Base-by-base conservation (phyloP, 345 rosid genomes). In the Cardiospermum halicacabum region DNA sequence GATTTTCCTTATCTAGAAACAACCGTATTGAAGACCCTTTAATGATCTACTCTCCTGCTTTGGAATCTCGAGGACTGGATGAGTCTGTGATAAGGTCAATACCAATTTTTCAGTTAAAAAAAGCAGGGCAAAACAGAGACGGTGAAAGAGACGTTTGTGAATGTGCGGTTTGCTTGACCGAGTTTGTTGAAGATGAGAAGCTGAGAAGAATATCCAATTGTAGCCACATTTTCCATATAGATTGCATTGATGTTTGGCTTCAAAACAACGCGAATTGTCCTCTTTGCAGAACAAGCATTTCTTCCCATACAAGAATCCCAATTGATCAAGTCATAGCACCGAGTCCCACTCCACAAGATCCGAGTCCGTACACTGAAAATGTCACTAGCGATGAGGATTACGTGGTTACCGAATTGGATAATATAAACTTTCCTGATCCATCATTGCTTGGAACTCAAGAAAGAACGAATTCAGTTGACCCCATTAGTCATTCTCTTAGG, bases 221-320 rank as follows among this genome's bases (percentile, higher is more conserved):
- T 36, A 47, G 69, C 74, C 98, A 93, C 72, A 81, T 88, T 43
- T 93, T 93, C 48, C 98, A 93, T 60, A 86, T 93, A 1, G 97
- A 93, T 59, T 93, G 96, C 78, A 88, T 93, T 53, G 98, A 90
- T 72, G 69, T 85, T 55, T 93, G 98, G 97, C 97, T 93, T 43
- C 98, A 90, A 69, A 83, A 62, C 83, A 88, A 88, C 62, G 89
- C 91, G 1, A 92, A 88, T 58, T 92, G 98, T 62, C 98, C 98
- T 3, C 76, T 92, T 49, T 92, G 98, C 70, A 73, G 98, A 67
- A 79, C 91, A 11, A 84, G 85, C 50, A 77, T 92, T 79, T 92
- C 97, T 8, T 67, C 73, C 55, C 54, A 66, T 0, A 18, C 73
- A 16, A 69, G 74, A 57, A 77, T 68, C 69, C 77, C 70, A 31